These are phyloP conservation scores for Zoysia matrella DNA, from an alignment of 202 grass and related monocot genomes.

Conservation along the genomic window DNA sequence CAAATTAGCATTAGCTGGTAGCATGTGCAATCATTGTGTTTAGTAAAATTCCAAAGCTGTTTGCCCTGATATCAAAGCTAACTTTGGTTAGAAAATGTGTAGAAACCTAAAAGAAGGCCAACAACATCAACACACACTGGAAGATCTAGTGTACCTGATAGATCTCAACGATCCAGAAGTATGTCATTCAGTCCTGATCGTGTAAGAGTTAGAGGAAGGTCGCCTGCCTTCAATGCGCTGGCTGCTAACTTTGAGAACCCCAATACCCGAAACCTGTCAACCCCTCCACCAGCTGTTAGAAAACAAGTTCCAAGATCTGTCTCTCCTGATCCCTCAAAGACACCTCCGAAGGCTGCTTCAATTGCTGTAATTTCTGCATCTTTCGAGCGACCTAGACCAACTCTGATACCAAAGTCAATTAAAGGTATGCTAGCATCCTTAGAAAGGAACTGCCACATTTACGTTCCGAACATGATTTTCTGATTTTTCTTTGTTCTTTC, in stretches of 20 bases:
- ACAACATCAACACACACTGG: slow-evolving; percentile 72
- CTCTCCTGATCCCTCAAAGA: slow-evolving; percentile 68
- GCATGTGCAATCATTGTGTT: slow-evolving; percentile 9
- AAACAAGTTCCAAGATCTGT: slow-evolving; percentile 66
- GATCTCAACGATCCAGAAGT: slow-evolving; percentile 90
- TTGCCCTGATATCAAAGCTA: slow-evolving; percentile 24
- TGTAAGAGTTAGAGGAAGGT: slow-evolving; percentile 90
- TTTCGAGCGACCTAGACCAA: slow-evolving; percentile 79
- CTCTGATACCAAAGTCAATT: slow-evolving; percentile 91
- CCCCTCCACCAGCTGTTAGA: slow-evolving; percentile 77
- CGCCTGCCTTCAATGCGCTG: slow-evolving; percentile 93
- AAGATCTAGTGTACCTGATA: slow-evolving; percentile 86
- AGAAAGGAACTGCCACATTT: not conserved
- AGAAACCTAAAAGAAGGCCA: slow-evolving; percentile 92
- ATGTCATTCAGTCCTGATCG: slow-evolving; percentile 98
- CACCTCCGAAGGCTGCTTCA: slow-evolving; percentile 59
- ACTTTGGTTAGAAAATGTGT: slow-evolving; percentile 36
- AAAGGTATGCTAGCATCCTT: slow-evolving; percentile 74
- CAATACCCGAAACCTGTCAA: slow-evolving; percentile 90
- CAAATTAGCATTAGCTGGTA: slow-evolving; percentile 11
- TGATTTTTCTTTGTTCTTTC: slow-evolving; percentile 48
- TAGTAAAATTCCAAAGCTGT: slow-evolving; percentile 12
- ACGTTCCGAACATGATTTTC: slow-evolving; percentile 16
- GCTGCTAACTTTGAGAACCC: slow-evolving; percentile 96
- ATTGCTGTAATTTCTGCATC: slow-evolving; percentile 76